phyloP scores from a whole-genome alignment of 495 filamentous ascomycete genomes.

The Corynascus novoguineensis region DNA sequence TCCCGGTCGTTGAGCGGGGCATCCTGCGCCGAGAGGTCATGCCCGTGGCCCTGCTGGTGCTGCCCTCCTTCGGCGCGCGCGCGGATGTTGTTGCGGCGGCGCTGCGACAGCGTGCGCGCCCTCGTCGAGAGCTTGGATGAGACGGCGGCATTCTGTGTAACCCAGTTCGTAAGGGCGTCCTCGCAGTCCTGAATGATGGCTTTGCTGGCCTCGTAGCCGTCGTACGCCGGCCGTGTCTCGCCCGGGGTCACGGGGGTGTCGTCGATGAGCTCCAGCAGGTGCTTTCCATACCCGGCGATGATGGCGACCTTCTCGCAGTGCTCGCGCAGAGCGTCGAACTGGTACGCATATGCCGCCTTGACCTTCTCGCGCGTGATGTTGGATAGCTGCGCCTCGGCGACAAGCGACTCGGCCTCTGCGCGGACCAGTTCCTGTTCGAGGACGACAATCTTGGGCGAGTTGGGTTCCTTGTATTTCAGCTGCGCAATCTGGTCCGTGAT shows the following conservation, averaged over 20 bases:
- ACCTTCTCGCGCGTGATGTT: slow-evolving; percentile 99
- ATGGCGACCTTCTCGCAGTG: slow-evolving; percentile 98
- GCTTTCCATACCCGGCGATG: slow-evolving; percentile 96
- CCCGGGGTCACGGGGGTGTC: slow-evolving; percentile 95
- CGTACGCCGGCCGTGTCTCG: slow-evolving; percentile 92
- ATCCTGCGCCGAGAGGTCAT: slow-evolving; percentile 79
- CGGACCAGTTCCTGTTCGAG: slow-evolving; percentile 98
- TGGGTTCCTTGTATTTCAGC: slow-evolving; percentile 98
- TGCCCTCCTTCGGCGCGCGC: slow-evolving; percentile 53
- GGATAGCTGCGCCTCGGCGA: slow-evolving; percentile 94
- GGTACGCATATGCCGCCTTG: slow-evolving; percentile 96
- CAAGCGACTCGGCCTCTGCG: slow-evolving; percentile 94
- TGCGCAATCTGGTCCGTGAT: slow-evolving; percentile 99
- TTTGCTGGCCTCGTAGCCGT: slow-evolving; percentile 97
- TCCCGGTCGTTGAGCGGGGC: slow-evolving; percentile 76
- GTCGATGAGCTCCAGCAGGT: slow-evolving; percentile 89
- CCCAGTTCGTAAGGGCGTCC: slow-evolving; percentile 95
- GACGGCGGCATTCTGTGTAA: slow-evolving; percentile 80
- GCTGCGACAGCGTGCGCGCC: slow-evolving; percentile 77
- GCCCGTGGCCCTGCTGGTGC: slow-evolving; percentile 10
- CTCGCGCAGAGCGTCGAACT: slow-evolving; percentile 95
- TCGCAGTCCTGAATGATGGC: slow-evolving; percentile 99
- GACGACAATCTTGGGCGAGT: slow-evolving; percentile 93
- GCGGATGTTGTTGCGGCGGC: slow-evolving; percentile 66
- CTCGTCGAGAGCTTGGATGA: slow-evolving; percentile 78